These are phyloP conservation scores for Naganishia liquefaciens DNA, from an alignment of 1,284 basidiomycete genomes.

Conservation along the genomic window DNA sequence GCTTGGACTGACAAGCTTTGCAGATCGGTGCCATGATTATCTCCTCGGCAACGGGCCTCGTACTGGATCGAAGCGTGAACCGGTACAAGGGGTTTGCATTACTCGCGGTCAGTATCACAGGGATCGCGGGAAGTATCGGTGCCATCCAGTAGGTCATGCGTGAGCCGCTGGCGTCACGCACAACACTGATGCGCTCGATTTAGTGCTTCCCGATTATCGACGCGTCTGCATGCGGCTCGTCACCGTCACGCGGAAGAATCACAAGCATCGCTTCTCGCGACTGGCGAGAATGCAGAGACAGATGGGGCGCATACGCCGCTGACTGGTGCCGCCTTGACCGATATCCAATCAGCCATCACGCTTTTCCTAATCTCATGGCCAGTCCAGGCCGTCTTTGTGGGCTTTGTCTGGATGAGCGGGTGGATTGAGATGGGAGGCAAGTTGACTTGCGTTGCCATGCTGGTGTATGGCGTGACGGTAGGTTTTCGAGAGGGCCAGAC, in stretches of 20 bases:
- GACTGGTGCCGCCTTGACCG: constrained; percentile 37
- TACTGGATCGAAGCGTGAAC: constrained; percentile 84
- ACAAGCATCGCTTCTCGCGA: background rate
- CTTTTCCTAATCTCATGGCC: constrained; percentile 74
- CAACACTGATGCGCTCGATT: background rate
- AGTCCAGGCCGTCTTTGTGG: constrained; percentile 71
- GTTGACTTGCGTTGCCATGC: constrained; percentile 66
- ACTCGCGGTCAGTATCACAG: constrained; percentile 83
- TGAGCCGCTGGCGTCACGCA: background rate
- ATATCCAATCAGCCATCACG: constrained; percentile 55
- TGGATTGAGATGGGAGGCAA: constrained; percentile 72
- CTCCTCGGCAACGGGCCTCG: constrained; percentile 84
- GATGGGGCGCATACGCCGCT: background rate
- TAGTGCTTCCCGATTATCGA: constrained; percentile 79
- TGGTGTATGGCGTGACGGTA: constrained; percentile 74
- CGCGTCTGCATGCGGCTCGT: constrained; percentile 50
- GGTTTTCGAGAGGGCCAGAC: constrained; percentile 45
- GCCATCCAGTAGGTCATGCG: constrained; percentile 65
- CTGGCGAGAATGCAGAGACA: background rate
- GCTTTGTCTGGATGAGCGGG: constrained; percentile 64
- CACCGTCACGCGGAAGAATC: constrained; percentile 7
- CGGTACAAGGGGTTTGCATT: constrained; percentile 84
- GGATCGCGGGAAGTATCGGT: constrained; percentile 84
- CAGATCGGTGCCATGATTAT: constrained; percentile 80
- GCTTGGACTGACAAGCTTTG: background rate